Evolutionary conservation across 176 grass and related monocot genomes (phyloP).

Genomic region (bread wheat (Triticum aestivum)): IWGSC_CS_RefSeq_v2.1 NC_057806.1:37895097-37895596

Average conservation of each 20-base stretch:
- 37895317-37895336: no score
- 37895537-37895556: neutral
- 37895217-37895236: neutral
- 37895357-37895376: neutral
- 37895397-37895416: neutral
- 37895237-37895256: neutral
- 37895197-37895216: neutral
- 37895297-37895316: no score
- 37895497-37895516: neutral
- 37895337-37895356: neutral
- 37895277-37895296: no score
- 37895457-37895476: neutral
- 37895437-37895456: neutral
- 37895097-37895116: no score
- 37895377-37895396: neutral
- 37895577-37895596: neutral
- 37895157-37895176: no score
- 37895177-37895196: no score
- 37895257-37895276: neutral
- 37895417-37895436: neutral
- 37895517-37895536: neutral
- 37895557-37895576: no score
- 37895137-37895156: no score
- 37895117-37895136: no score
- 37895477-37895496: neutral